These are phyloP conservation scores for Triticum timopheevii DNA, from an alignment of 176 grass and related monocot genomes.

Conservation along the genomic window DNA sequence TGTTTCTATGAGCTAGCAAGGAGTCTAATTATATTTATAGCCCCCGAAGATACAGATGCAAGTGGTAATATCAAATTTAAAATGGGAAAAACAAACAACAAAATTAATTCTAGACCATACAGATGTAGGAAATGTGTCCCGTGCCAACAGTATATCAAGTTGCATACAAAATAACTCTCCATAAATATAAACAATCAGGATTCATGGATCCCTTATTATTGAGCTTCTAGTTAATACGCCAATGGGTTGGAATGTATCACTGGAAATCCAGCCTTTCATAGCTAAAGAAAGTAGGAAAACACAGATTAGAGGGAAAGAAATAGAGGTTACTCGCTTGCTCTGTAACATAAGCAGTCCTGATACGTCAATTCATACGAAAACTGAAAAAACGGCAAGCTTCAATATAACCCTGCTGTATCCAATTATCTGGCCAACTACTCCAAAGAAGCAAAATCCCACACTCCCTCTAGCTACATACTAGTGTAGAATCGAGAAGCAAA, in stretches of 20 bases:
- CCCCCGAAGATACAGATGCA: background rate
- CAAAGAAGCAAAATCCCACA: conserved; percentile 9
- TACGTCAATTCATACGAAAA: background rate
- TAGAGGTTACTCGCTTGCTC: background rate
- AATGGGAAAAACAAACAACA: background rate
- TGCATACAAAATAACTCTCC: background rate
- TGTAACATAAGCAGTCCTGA: background rate
- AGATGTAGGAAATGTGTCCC: background rate
- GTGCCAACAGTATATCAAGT: background rate
- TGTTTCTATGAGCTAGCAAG: background rate
- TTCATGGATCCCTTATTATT: background rate
- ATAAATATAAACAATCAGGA: background rate
- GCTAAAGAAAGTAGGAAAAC: background rate
- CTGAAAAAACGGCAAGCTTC: background rate
- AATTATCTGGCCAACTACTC: background rate
- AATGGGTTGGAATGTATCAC: background rate
- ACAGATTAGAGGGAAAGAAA: background rate
- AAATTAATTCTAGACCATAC: background rate
- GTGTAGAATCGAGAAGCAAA: conserved; percentile 6
- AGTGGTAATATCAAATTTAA: background rate
- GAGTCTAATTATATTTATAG: background rate
- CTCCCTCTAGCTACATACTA: background rate
- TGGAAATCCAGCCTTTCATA: background rate
- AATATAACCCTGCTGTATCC: background rate
- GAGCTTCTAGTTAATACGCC: background rate